These are phyloP conservation scores for Avicennia marina DNA, from an alignment of 257 asterid species.

Conservation along the genomic window DNA sequence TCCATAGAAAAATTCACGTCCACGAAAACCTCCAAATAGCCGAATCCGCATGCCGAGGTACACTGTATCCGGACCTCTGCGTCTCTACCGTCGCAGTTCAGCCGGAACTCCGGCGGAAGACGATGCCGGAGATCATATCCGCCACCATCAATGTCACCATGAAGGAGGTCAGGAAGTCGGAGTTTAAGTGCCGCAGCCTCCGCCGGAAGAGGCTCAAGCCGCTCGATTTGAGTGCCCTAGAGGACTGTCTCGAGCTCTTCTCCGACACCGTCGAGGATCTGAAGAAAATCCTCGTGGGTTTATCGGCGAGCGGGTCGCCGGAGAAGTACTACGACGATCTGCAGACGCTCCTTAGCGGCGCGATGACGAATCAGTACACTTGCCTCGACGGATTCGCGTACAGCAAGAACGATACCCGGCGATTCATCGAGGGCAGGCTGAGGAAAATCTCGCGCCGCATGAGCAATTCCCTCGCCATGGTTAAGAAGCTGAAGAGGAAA, in stretches of 20 bases:
- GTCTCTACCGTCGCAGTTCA: conserved; percentile 51
- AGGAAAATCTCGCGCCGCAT: conserved; percentile 59
- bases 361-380: conserved; percentile 89
- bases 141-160: conserved; percentile 61
- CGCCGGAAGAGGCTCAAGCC: conserved; percentile 53
- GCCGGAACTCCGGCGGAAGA: conserved; percentile 54
- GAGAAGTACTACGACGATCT: conserved; percentile 45
- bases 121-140: conserved; percentile 71
- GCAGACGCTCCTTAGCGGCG: conserved; percentile 78
- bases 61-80: conserved; percentile 72
- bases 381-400: conserved; percentile 91
- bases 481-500: conserved; percentile 44
- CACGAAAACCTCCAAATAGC: conserved; percentile 48
- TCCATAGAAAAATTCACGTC: conserved; percentile 31
- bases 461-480: conserved; percentile 87
- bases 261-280: conserved; percentile 50
- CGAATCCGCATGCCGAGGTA: conserved; percentile 53
- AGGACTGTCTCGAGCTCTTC: conserved; percentile 75
- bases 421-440: conserved; percentile 43
- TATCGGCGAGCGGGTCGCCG: conserved; percentile 28
- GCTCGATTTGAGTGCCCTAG: conserved; percentile 60
- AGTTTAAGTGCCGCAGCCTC: conserved; percentile 46
- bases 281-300: conserved; percentile 31
- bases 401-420: conserved; percentile 49
- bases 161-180: conserved; percentile 45